A percentile compares a stretch with the other conserved stretches of the same genome.
Evolutionary conservation across 2,329 filamentous ascomycete species (phyloP).

Genomic region (Colletotrichum somersetense): DNA sequence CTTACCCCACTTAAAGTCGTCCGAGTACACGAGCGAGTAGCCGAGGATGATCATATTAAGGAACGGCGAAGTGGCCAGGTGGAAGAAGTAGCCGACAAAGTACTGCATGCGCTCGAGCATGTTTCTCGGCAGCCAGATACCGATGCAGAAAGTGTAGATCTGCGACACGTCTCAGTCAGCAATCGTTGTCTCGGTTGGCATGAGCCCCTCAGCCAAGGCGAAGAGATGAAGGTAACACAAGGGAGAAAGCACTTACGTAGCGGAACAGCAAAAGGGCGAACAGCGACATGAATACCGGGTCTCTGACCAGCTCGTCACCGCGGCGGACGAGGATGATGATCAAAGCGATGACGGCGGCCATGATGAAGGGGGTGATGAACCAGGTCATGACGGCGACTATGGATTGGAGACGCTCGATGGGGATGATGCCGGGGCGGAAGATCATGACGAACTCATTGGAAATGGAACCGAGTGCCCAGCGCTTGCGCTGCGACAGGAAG

Average conservation of each 20-base stretch:
- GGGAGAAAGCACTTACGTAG: conserved; percentile 52
- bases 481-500: conserved; percentile 62
- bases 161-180: conserved; percentile 42
- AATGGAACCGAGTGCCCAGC: conserved; percentile 62
- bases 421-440: conserved; percentile 56
- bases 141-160: conserved; percentile 58
- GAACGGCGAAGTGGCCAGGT: conserved; percentile 55
- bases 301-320: conserved; percentile 50
- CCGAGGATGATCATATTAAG: conserved; percentile 58
- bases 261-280: conserved; percentile 53
- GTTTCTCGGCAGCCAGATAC: conserved; percentile 57
- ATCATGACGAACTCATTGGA: conserved; percentile 64
- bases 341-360: conserved; percentile 54
- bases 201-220: neutral
- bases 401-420: conserved; percentile 59
- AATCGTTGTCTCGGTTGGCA: conserved; percentile 1
- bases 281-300: conserved; percentile 54
- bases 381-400: conserved; percentile 61
- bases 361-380: conserved; percentile 60
- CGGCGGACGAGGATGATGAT: conserved; percentile 52
- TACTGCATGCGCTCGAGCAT: conserved; percentile 54
- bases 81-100: conserved; percentile 54
- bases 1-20: conserved; percentile 62
- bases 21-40: conserved; percentile 57
- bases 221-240: neutral